phyloP scores from a whole-genome alignment of 2,329 filamentous ascomycete genomes.

The Trichoderma brevicompactum region DNA sequence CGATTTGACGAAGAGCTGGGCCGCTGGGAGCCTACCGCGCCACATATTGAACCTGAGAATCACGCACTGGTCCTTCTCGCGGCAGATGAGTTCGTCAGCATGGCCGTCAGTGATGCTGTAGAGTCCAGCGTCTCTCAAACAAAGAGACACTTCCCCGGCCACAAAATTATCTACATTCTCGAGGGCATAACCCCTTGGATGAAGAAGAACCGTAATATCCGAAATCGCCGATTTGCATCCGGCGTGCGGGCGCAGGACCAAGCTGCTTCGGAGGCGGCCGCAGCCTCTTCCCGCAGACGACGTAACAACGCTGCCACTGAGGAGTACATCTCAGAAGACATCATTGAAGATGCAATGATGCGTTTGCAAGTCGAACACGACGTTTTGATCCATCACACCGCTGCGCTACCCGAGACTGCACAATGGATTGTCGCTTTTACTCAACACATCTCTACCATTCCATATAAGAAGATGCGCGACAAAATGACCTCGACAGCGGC shows the following conservation, averaged over 20 bases:
- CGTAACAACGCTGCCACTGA: constrained; percentile 46
- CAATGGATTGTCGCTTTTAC: constrained; percentile 76
- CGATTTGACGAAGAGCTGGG: constrained; percentile 63
- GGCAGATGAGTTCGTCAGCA: constrained; percentile 68
- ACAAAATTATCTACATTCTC: constrained; percentile 69
- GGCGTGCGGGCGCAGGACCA: constrained; percentile 58
- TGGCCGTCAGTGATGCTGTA: constrained; percentile 58
- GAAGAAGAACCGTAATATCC: constrained; percentile 68
- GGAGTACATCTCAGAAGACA: constrained; percentile 67
- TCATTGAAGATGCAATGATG: constrained; percentile 72
- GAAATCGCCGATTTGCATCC: constrained; percentile 70
- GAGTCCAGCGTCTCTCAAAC: constrained; percentile 62
- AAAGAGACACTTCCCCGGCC: constrained; percentile 55
- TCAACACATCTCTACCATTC: constrained; percentile 76
- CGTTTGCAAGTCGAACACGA: constrained; percentile 70
- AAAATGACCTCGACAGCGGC: constrained; percentile 56
- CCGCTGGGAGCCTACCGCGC: constrained; percentile 66
- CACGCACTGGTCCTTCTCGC: constrained; percentile 66
- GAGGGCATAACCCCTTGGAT: constrained; percentile 70
- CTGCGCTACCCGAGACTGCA: constrained; percentile 63
- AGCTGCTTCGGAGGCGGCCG: constrained; percentile 32
- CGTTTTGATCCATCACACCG: constrained; percentile 72
- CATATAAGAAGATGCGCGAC: constrained; percentile 65
- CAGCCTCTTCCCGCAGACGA: constrained; percentile 38
- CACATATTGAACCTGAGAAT: constrained; percentile 58